Evolutionary conservation across 2,329 filamentous ascomycete genomes (phyloP).

Genomic region (Fusarium heterosporum): DNA sequence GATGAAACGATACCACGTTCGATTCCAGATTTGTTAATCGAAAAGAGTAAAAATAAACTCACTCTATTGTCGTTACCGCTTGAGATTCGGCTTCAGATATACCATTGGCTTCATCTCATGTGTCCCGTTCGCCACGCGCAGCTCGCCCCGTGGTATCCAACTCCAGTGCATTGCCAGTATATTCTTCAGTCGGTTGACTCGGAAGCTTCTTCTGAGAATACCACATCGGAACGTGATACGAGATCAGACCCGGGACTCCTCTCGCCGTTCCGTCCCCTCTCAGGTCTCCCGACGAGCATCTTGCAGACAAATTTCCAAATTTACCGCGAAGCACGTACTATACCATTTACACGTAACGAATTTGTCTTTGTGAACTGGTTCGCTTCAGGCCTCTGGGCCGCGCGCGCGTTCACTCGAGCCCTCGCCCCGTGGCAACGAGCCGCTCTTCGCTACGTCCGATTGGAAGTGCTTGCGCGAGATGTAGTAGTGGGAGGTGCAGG

Average conservation of each 20-base stretch:
- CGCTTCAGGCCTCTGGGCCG: conserved; percentile 58
- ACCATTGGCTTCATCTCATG: conserved; percentile 55
- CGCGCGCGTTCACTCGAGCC: conserved; percentile 51
- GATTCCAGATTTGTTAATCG: conserved; percentile 13
- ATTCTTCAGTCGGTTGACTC: conserved; percentile 42
- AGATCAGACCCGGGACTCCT: conserved; percentile 38
- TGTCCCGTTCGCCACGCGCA: conserved; percentile 54
- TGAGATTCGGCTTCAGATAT: conserved; percentile 62
- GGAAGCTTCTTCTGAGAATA: neutral
- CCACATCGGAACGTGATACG: neutral
- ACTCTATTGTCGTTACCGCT: conserved; percentile 53
- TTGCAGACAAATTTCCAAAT: conserved; percentile 55
- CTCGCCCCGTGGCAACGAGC: conserved; percentile 57
- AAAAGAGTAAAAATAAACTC: conserved; percentile 4
- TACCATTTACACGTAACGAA: conserved; percentile 59
- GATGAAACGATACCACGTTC: conserved; percentile 19
- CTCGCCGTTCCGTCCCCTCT: conserved; percentile 52
- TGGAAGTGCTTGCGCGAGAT: conserved; percentile 57
- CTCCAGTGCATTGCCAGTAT: conserved; percentile 50
- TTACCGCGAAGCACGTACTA: conserved; percentile 55
- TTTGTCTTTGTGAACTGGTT: conserved; percentile 62
- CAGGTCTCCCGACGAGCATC: conserved; percentile 56
- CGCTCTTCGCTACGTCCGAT: conserved; percentile 54
- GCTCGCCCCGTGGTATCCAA: conserved; percentile 56
- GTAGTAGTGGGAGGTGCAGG: conserved; percentile 47